A percentile compares a stretch with the other conserved stretches of the same genome.
These are phyloP conservation scores for Conticribra weissflogii DNA, from an alignment of 108 stramenopile species.

Conservation along the genomic window DNA sequence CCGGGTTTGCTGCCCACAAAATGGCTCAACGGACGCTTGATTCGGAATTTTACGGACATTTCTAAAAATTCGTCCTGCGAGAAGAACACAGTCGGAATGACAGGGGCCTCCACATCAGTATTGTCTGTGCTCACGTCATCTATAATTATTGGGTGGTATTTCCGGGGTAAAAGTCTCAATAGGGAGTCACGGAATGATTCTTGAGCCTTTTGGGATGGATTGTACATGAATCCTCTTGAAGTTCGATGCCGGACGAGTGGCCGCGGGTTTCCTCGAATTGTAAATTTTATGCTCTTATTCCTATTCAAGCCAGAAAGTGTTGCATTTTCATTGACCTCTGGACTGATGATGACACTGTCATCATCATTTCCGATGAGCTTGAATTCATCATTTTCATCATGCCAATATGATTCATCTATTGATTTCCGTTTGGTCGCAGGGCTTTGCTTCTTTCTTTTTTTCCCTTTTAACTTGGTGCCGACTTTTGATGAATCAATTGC, in stretches of 20 bases:
- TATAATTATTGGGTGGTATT: constrained; percentile 25
- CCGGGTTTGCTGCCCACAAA: constrained; percentile 61
- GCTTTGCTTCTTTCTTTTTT: background rate
- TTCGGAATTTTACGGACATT: constrained; percentile 69
- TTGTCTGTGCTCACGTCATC: constrained; percentile 18
- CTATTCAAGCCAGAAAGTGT: background rate
- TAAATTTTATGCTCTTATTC: constrained; percentile 51
- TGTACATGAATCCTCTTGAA: constrained; percentile 71
- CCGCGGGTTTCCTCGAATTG: constrained; percentile 78
- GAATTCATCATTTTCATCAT: constrained; percentile 22
- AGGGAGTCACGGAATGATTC: constrained; percentile 62
- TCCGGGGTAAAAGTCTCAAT: constrained; percentile 36
- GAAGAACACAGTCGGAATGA: constrained; percentile 23
- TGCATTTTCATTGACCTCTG: background rate
- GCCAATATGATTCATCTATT: constrained; percentile 6
- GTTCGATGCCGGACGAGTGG: constrained; percentile 81
- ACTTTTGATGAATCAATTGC: background rate
- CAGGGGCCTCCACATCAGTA: background rate
- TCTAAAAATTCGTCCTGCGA: constrained; percentile 44
- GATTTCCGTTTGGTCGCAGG: background rate
- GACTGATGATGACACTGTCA: background rate
- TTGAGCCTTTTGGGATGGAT: constrained; percentile 72
- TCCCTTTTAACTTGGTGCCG: background rate
- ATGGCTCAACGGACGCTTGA: constrained; percentile 76
- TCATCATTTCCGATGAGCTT: background rate